Conservation (phyloP, 2,329 filamentous ascomycete species). For the Ophiostoma sp. region DNA sequence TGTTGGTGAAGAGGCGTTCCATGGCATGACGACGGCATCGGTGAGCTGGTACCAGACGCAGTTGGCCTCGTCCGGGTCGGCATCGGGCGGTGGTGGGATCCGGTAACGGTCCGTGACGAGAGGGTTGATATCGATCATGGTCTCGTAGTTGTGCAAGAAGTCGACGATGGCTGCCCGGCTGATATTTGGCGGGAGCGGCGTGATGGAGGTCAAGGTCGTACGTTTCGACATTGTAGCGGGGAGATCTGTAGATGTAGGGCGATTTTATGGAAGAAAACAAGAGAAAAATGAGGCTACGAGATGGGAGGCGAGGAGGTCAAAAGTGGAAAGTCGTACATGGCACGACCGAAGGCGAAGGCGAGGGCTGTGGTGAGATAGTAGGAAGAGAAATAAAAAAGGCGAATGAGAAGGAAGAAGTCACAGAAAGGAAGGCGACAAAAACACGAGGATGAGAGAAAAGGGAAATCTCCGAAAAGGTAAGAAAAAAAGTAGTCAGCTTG, state of each 20-base stretch:
- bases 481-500: not conserved
- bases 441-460: not conserved
- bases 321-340: not conserved
- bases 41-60: slow-evolving; percentile 78
- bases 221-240: slow-evolving; percentile 62
- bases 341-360: not conserved
- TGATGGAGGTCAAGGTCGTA: slow-evolving; percentile 73
- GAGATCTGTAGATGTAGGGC: not conserved
- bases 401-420: not conserved
- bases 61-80: slow-evolving; percentile 68
- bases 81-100: slow-evolving; percentile 66
- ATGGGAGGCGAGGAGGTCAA: not conserved
- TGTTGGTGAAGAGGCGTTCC: not conserved
- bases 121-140: slow-evolving; percentile 88
- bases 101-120: slow-evolving; percentile 71
- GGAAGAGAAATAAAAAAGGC: not conserved
- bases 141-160: slow-evolving; percentile 74
- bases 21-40: slow-evolving; percentile 70
- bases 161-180: slow-evolving; percentile 69
- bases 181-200: slow-evolving; percentile 69
- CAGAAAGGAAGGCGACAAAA: not conserved
- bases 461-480: not conserved
- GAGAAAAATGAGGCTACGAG: not conserved
- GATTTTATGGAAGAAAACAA: slow-evolving; percentile 28
- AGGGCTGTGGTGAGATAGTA: not conserved